A percentile compares a stretch with the other conserved stretches of the same genome.
Evolutionary conservation across 352 stramenopile genomes (phyloP).

Genomic region (Globisporangium nodosum): DNA sequence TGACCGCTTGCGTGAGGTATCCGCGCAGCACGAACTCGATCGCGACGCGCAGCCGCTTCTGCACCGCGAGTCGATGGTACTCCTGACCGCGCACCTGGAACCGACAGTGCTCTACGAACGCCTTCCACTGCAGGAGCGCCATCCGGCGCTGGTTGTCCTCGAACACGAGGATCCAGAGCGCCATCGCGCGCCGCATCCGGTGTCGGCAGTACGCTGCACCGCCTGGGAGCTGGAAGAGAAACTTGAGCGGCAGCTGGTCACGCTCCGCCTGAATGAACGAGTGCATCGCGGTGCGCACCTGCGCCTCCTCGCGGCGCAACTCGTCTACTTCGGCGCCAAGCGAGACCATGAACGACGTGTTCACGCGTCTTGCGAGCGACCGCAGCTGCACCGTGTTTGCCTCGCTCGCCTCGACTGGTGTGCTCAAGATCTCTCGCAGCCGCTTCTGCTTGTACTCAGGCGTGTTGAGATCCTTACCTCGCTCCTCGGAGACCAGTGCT

Average conservation of each 20-base stretch:
- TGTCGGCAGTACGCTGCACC: conserved; percentile 69
- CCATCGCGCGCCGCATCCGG: conserved; percentile 63
- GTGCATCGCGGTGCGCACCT: conserved; percentile 33
- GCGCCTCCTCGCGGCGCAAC: conserved; percentile 31
- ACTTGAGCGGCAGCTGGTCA: conserved; percentile 65
- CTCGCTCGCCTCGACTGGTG: conserved; percentile 49
- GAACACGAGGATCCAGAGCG: conserved; percentile 66
- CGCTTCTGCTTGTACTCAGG: conserved; percentile 51
- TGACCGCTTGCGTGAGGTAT: conserved; percentile 54
- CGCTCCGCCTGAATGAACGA: conserved; percentile 50
- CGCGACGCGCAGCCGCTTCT: conserved; percentile 53
- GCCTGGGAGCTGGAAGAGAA: conserved; percentile 75
- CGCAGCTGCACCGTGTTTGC: conserved; percentile 34
- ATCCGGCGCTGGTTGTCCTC: conserved; percentile 70
- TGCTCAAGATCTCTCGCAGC: conserved; percentile 55
- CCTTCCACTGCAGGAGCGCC: conserved; percentile 78
- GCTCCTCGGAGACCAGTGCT: background rate
- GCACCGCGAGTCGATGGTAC: conserved; percentile 55
- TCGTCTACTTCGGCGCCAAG: conserved; percentile 36
- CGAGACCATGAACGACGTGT: conserved; percentile 41
- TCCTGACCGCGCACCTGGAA: conserved; percentile 47
- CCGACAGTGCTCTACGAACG: conserved; percentile 53
- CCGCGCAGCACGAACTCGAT: conserved; percentile 66
- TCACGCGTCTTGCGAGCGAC: conserved; percentile 34
- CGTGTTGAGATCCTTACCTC: conserved; percentile 29